A percentile compares a stretch with the other conserved stretches of the same genome.
phyloP scores from a whole-genome alignment of 2,329 filamentous ascomycete genomes.

The Elsinoe fawcettii region DNA sequence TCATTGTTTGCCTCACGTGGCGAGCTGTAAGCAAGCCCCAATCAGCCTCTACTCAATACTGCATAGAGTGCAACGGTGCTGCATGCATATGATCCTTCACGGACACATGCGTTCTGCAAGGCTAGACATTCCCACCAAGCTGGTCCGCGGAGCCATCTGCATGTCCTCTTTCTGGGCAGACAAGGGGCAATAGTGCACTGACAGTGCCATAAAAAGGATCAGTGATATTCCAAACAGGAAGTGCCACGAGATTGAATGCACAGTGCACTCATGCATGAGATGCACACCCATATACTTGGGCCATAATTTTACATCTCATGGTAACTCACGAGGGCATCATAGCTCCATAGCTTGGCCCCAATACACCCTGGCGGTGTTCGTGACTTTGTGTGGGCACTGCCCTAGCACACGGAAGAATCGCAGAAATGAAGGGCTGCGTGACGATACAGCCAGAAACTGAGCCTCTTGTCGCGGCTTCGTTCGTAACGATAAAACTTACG shows the following conservation, averaged over 20 bases:
- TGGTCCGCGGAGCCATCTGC: neutral
- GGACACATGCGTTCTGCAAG: neutral
- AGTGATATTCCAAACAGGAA: neutral
- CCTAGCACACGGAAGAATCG: neutral
- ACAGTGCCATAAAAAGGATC: conserved; percentile 3
- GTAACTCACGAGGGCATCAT: neutral
- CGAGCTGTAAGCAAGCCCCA: conserved; percentile 2
- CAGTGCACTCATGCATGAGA: too few relatives aligned
- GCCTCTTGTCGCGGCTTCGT: neutral
- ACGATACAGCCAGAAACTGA: neutral
- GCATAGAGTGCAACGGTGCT: neutral
- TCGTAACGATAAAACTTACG: neutral
- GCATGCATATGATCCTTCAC: neutral
- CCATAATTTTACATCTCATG: neutral
- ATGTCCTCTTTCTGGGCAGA: neutral
- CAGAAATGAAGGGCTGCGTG: neutral
- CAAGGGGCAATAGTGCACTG: conserved; percentile 13
- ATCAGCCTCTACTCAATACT: neutral
- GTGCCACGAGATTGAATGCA: conserved; percentile 3
- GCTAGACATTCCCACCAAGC: conserved; percentile 9
- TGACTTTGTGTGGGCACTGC: neutral
- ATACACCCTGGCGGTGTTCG: conserved; percentile 8
- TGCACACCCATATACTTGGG: neutral
- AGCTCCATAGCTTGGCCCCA: conserved; percentile 6
- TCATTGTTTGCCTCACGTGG: conserved; percentile 7